A percentile compares a stretch with the other conserved stretches of the same genome.
phyloP scores from a whole-genome alignment of 169 alveolate species.

The Plasmodium vinckei region DNA sequence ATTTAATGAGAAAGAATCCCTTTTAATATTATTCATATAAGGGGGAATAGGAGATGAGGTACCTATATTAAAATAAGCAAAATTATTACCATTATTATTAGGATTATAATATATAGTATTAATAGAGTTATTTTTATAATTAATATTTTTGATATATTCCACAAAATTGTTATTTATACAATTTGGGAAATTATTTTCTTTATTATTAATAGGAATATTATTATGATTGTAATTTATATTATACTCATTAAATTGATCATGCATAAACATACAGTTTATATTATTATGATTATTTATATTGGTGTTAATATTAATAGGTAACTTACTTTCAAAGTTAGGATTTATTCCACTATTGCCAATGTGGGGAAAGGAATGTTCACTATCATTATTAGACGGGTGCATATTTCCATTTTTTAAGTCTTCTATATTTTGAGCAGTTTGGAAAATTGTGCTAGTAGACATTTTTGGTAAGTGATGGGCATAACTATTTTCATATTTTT shows the following conservation, averaged over 20 bases:
- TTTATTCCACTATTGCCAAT: not conserved
- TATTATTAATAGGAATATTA: constrained; percentile 3
- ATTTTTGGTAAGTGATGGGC: too few relatives aligned
- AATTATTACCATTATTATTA: constrained; percentile 14
- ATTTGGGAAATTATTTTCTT: not conserved
- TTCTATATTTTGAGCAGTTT: too few relatives aligned
- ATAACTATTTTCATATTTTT: too few relatives aligned
- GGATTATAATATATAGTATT: not conserved
- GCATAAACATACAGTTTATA: not conserved
- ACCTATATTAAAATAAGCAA: not conserved
- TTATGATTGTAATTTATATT: not conserved
- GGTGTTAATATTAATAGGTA: not conserved
- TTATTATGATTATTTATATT: constrained; percentile 10
- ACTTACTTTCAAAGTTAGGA: not conserved
- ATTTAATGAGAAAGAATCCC: too few relatives aligned
- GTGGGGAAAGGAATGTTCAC: not conserved
- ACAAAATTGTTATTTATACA: constrained; percentile 9
- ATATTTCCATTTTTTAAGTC: not conserved
- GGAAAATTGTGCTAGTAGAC: too few relatives aligned
- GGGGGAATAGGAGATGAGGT: too few relatives aligned
- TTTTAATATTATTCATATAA: too few relatives aligned
- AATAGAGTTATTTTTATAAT: not conserved
- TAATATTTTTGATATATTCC: constrained; percentile 32
- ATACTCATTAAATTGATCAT: not conserved
- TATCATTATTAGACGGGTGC: not conserved